These are phyloP conservation scores for Sporisorium scitamineum DNA, from an alignment of 1,284 basidiomycete genomes.

Conservation along the genomic window DNA sequence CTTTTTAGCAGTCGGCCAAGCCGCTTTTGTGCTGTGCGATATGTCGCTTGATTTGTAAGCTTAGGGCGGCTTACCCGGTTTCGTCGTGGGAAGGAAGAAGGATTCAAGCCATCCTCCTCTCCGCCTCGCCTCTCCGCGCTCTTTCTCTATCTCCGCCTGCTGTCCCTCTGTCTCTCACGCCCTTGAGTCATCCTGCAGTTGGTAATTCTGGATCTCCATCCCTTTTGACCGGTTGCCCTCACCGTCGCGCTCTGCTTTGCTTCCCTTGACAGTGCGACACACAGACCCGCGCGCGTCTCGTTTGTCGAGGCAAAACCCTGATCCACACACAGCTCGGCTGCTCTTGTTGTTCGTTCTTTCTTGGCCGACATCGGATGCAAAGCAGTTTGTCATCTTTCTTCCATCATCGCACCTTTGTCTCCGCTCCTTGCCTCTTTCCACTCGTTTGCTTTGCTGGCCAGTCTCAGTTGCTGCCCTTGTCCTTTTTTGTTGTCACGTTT, in stretches of 20 bases:
- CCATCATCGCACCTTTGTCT: slow-evolving; percentile 21
- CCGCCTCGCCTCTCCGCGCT: neutral
- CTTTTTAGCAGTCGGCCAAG: neutral
- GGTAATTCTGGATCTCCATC: slow-evolving; percentile 2
- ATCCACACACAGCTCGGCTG: slow-evolving; percentile 7
- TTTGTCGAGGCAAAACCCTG: slow-evolving; percentile 6
- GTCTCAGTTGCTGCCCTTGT: neutral
- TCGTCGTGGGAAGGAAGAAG: neutral
- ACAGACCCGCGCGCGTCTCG: neutral
- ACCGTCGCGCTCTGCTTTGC: slow-evolving; percentile 22
- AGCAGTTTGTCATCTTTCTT: slow-evolving; percentile 35
- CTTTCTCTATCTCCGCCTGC: neutral
- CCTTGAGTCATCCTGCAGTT: slow-evolving; percentile 39
- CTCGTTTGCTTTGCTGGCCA: neutral
- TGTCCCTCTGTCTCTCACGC: neutral
- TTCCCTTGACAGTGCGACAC: neutral
- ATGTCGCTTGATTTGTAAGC: too few relatives aligned
- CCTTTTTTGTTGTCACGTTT: neutral
- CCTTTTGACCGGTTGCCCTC: slow-evolving; percentile 7
- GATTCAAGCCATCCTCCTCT: neutral
- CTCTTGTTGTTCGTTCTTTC: slow-evolving; percentile 1
- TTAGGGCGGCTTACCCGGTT: slow-evolving; percentile 12
- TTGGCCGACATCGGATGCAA: neutral
- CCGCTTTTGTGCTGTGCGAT: too few relatives aligned
- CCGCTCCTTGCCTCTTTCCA: neutral